These are phyloP conservation scores for Eucalyptus pauciflora DNA, from an alignment of 345 rosid species.

Conservation along the genomic window DNA sequence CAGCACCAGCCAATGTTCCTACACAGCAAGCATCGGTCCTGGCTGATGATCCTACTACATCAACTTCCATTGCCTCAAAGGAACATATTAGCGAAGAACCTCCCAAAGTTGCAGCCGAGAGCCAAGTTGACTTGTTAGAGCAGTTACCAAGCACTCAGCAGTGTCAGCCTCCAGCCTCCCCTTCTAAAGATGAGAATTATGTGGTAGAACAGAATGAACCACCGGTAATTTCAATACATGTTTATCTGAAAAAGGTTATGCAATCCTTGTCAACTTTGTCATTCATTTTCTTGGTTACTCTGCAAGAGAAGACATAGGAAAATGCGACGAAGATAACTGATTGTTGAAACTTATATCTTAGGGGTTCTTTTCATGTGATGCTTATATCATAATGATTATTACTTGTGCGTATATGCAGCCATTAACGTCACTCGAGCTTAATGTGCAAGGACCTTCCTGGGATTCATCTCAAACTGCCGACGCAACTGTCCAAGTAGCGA, in stretches of 20 bases:
- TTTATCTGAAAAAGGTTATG: background rate
- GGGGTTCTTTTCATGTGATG: background rate
- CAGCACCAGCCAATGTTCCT: background rate
- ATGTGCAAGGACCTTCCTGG: conserved; percentile 11
- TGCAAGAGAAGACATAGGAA: background rate
- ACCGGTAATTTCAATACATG: background rate
- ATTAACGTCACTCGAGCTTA: background rate
- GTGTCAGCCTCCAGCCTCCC: conserved; percentile 4
- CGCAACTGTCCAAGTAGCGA: conserved; percentile 6
- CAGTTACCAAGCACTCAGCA: conserved; percentile 3
- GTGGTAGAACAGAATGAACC: background rate
- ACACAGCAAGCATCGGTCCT: background rate
- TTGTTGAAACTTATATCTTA: background rate
- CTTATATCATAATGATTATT: background rate
- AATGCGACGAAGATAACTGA: background rate
- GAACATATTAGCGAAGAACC: conserved; percentile 9
- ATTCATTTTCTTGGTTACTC: background rate
- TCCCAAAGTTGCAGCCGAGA: background rate
- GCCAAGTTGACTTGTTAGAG: background rate
- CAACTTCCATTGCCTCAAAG: conserved; percentile 6
- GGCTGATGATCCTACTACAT: background rate
- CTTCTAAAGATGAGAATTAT: background rate
- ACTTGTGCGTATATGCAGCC: background rate
- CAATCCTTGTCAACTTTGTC: background rate
- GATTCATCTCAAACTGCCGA: conserved; percentile 1